A percentile compares a stretch with the other conserved stretches of the same genome.
Conservation (phyloP, 2,329 filamentous ascomycete species). For the Plenodomus lindquistii region DNA sequence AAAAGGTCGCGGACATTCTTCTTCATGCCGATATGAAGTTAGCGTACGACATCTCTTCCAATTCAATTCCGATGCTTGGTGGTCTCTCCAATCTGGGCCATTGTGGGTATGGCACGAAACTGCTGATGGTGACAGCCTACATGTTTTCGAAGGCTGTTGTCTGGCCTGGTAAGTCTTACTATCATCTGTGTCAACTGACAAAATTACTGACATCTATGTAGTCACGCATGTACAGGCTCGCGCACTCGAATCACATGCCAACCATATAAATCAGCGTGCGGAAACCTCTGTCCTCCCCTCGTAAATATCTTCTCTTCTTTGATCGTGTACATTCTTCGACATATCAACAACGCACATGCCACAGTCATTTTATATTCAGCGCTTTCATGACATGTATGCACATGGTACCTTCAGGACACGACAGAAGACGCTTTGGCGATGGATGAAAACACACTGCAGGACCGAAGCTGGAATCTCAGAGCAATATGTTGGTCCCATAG, state of each 20-base stretch:
- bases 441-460: too few species aligned
- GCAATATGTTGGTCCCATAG: too few species aligned
- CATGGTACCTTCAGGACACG: too few species aligned
- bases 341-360: not conserved
- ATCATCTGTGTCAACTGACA: not conserved
- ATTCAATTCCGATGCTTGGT: conserved; percentile 55
- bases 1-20: conserved; percentile 80
- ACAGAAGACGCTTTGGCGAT: too few species aligned
- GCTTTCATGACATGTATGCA: not conserved
- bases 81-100: conserved; percentile 60
- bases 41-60: conserved; percentile 56
- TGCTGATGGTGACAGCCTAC: conserved; percentile 80
- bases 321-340: conserved; percentile 22
- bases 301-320: conserved; percentile 27
- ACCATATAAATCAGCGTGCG: conserved; percentile 65
- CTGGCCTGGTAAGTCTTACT: conserved; percentile 76
- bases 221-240: conserved; percentile 72
- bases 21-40: conserved; percentile 79
- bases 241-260: conserved; percentile 66
- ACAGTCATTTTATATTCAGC: not conserved
- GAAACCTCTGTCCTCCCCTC: conserved; percentile 49
- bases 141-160: conserved; percentile 87
- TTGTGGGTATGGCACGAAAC: conserved; percentile 80
- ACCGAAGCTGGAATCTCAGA: too few species aligned
- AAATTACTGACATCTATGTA: conserved; percentile 41